A percentile compares a stretch with the other conserved stretches of the same genome.
Evolutionary conservation across 495 filamentous ascomycete genomes (phyloP).

Genomic region (Aspergillus wentii): DNA sequence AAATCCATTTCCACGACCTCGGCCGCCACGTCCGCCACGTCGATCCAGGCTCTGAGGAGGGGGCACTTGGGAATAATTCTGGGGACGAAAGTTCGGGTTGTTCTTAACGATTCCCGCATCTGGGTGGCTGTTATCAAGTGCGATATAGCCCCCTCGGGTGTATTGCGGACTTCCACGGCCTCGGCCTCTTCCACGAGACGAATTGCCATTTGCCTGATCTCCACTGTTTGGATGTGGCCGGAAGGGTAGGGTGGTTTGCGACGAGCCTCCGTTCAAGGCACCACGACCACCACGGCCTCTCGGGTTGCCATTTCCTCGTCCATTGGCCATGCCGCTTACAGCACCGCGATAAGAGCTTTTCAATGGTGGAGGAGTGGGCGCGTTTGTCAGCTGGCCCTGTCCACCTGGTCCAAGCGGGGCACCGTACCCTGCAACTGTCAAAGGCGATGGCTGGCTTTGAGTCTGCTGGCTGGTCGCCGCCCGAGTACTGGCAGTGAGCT

Average conservation of each 20-base stretch:
- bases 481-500: constrained; percentile 71
- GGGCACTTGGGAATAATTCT: constrained; percentile 68
- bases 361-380: constrained; percentile 62
- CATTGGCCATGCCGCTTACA: constrained; percentile 38
- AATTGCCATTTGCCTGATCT: constrained; percentile 14
- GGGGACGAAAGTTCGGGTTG: constrained; percentile 51
- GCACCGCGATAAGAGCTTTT: constrained; percentile 70
- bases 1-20: constrained; percentile 15
- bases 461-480: constrained; percentile 59
- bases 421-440: constrained; percentile 59
- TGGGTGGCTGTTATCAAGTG: constrained; percentile 47
- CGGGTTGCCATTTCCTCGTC: constrained; percentile 20
- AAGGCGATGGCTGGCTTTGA: constrained; percentile 43
- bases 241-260: constrained; percentile 27
- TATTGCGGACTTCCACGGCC: constrained; percentile 24
- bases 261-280: constrained; percentile 34
- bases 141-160: constrained; percentile 45
- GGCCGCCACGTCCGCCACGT: constrained; percentile 49
- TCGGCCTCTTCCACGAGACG: constrained; percentile 21
- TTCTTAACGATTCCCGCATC: constrained; percentile 44
- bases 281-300: constrained; percentile 39
- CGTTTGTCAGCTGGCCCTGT: constrained; percentile 66
- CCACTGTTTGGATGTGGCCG: constrained; percentile 29
- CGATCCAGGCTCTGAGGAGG: constrained; percentile 67
- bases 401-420: constrained; percentile 49